A percentile compares a stretch with the other conserved stretches of the same genome.
Conservation (phyloP, 75 land plant species). For the Picea sitchensis region DNA sequence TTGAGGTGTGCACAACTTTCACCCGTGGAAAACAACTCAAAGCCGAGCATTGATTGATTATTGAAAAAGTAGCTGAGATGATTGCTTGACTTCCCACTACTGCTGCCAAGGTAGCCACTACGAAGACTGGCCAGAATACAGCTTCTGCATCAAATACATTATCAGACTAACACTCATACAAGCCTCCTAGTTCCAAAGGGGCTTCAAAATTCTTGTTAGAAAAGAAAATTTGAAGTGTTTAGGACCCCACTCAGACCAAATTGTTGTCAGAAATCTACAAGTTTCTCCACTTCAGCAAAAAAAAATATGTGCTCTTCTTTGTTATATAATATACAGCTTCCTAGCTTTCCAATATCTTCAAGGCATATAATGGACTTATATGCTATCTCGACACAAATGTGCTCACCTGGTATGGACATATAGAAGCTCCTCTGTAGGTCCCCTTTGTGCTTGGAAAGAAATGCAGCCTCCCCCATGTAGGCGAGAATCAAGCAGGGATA, state of each 20-base stretch:
- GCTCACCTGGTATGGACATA: slow-evolving; percentile 63
- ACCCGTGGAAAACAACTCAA: slow-evolving; percentile 86
- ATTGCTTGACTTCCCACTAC: slow-evolving; percentile 95
- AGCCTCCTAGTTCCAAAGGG: background rate
- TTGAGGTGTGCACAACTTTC: slow-evolving; percentile 35
- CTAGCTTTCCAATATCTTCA: background rate
- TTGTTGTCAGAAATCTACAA: background rate
- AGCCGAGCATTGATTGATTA: slow-evolving; percentile 74
- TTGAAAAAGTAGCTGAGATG: slow-evolving; percentile 85
- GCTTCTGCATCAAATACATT: slow-evolving; percentile 39
- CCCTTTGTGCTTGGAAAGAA: slow-evolving; percentile 53
- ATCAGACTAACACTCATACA: background rate
- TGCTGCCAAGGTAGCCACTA: slow-evolving; percentile 76
- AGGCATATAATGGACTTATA: background rate
- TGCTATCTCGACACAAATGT: background rate
- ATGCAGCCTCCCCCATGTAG: slow-evolving; percentile 86
- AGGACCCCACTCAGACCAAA: background rate
- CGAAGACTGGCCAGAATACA: slow-evolving; percentile 83
- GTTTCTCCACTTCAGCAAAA: background rate
- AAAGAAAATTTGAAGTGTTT: background rate
- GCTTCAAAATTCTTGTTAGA: background rate
- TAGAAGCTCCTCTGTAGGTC: slow-evolving; percentile 61
- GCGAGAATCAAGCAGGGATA: slow-evolving; percentile 58
- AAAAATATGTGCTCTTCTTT: background rate
- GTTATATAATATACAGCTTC: background rate